Evolutionary conservation across 495 filamentous ascomycete genomes (phyloP), one percentile per base, ranked within the genome.

Genomic region (Chlorociboria aeruginascens): DNA sequence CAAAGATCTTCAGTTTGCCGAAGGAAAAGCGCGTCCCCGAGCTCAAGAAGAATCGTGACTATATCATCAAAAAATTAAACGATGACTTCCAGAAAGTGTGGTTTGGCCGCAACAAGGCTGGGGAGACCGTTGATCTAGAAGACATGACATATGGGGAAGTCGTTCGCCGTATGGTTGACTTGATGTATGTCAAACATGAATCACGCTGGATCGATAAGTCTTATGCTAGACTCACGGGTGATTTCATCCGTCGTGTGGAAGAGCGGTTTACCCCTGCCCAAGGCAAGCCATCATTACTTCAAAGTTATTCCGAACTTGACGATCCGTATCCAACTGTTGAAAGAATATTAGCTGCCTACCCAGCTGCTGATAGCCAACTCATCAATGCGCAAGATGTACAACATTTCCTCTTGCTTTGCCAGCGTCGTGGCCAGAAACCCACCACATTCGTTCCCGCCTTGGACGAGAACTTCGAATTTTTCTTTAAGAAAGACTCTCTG

Each of bases 401-500:
- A 65, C 85, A 96, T 62, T 97, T 98, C 70, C 67, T 97, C 45
- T 69, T 89, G 6, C 78, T 98, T n/a, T 96, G 89, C 70, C 81
- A 89, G 62, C 82, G 89, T 6, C 85, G 83, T 32, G 85, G 85
- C 13, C 93, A 98, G 71, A 98, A 98, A 70, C 92, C 92, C 0
- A 85, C 92, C 12, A 90, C 90, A 3, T 98, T 98, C 59, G 88
- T 98, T 41, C 92, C 92, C 10, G 72, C 81, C 3, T 73, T 98
- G 29, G 92, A 98, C 63, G 90, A 94, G 46, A 90, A 85, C 54
- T 96, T 98, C 42, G 92, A 96, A 63, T 93, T 88, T 64, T 98
- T 83, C 70, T 97, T 98, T 81, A 98, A 98, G 80, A 98, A 98
- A 68, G 92, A 98, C 65, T 96, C 90, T n/a, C 78, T 98, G 28